These are phyloP conservation scores for Catharanthus roseus DNA, from an alignment of 257 asterid species.

Conservation along the genomic window DNA sequence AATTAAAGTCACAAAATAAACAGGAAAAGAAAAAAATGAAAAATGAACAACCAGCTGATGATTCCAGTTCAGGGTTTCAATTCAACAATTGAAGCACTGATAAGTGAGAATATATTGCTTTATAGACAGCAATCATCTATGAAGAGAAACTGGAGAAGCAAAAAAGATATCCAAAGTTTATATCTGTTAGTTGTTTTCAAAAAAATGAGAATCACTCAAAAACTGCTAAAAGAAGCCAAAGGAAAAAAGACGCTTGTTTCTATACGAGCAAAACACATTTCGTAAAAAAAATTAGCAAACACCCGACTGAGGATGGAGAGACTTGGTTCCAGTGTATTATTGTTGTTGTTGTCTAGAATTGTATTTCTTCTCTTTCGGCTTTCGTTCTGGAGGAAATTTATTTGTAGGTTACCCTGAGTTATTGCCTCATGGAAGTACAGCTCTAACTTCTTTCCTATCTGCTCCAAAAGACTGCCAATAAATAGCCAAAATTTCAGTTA, in stretches of 20 bases:
- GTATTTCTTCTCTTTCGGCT: conserved; percentile 2
- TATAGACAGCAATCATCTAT: neutral
- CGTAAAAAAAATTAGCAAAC: neutral
- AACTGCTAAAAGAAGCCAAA: neutral
- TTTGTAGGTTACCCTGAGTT: neutral
- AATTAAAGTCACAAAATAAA: too few relatives aligned
- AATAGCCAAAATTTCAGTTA: conserved; percentile 5
- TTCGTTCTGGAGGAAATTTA: neutral
- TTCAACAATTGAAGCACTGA: neutral
- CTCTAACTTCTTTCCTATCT: conserved; percentile 76
- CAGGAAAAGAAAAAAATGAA: neutral
- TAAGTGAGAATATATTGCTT: neutral
- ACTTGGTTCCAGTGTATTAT: conserved; percentile 2
- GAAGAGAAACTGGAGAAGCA: neutral
- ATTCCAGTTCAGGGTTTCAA: neutral
- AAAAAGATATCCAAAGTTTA: neutral
- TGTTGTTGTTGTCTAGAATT: conserved; percentile 12
- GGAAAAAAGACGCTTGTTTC: conserved; percentile 2
- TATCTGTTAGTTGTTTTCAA: neutral
- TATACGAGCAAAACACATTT: neutral
- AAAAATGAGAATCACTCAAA: conserved; percentile 7
- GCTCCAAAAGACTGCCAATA: conserved; percentile 76
- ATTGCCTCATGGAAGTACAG: conserved; percentile 64
- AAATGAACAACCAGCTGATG: neutral
- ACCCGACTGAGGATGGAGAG: conserved; percentile 1